Percentiles rank a stretch among this genome's conserved stretches.
phyloP scores from a whole-genome alignment of 116 monocot genomes.

The Phalaenopsis hybrid region DNA sequence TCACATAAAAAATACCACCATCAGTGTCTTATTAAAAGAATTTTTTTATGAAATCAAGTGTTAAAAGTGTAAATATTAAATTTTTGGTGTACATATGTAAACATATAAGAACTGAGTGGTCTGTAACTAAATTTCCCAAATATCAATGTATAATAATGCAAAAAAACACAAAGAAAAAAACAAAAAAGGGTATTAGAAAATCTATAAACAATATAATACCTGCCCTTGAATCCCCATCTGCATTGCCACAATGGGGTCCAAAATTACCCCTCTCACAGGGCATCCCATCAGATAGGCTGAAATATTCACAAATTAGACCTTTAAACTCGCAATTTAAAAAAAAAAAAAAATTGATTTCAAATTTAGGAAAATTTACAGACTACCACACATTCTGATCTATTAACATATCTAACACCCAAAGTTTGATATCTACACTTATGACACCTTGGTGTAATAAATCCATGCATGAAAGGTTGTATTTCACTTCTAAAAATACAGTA shows the following conservation, averaged over 20 bases:
- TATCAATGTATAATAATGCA: background rate
- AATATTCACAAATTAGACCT: conserved; percentile 4
- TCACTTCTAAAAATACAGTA: too few relatives aligned
- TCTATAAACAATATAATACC: conserved; percentile 26
- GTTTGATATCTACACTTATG: too few relatives aligned
- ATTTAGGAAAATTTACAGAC: background rate
- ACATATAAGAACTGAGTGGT: too few relatives aligned
- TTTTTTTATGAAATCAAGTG: too few relatives aligned
- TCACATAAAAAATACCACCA: too few relatives aligned
- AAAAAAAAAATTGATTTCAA: background rate
- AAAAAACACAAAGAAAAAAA: background rate
- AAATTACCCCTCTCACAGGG: conserved; percentile 86
- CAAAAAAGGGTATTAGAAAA: too few relatives aligned
- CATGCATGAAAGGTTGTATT: too few relatives aligned
- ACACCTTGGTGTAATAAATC: too few relatives aligned
- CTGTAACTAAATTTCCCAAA: background rate
- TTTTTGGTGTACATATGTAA: too few relatives aligned
- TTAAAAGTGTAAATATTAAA: too few relatives aligned
- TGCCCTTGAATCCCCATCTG: conserved; percentile 94
- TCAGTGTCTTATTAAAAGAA: too few relatives aligned
- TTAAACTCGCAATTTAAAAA: background rate
- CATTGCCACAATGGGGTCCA: conserved; percentile 91
- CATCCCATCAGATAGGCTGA: conserved; percentile 96
- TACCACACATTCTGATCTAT: background rate
- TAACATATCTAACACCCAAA: background rate